Evolutionary conservation across 768 basidiomycete species (phyloP).

Genomic region (Sutorius australiensis): DNA sequence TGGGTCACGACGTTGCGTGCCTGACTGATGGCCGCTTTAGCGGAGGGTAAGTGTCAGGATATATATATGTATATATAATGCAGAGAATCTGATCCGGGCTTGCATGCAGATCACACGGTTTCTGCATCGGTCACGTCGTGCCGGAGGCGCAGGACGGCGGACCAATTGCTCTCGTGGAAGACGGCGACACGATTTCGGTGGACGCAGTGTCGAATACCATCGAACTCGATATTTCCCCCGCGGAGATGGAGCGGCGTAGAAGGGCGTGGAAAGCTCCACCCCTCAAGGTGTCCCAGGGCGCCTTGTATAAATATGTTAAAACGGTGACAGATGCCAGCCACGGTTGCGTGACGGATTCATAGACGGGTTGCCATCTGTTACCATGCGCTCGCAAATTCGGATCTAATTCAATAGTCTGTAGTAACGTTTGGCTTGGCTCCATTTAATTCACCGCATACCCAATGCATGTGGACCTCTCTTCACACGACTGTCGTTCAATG

Average conservation of each 20-base stretch:
- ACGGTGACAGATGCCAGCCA: conserved; percentile 86
- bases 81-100: conserved; percentile 12
- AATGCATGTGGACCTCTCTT: conserved; percentile 8
- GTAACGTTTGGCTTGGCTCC: conserved; percentile 2
- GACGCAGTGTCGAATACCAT: conserved; percentile 87
- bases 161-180: conserved; percentile 84
- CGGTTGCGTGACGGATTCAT: conserved; percentile 89
- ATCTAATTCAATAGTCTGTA: conserved; percentile 6
- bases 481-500: conserved; percentile 12
- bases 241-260: conserved; percentile 73
- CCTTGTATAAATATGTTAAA: conserved; percentile 86
- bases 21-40: conserved; percentile 97
- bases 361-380: conserved; percentile 23
- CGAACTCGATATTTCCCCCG: conserved; percentile 68
- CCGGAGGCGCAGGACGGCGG: conserved; percentile 95
- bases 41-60: conserved; percentile 70
- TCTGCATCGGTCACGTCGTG: conserved; percentile 95
- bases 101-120: conserved; percentile 79
- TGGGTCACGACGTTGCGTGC: conserved; percentile 94
- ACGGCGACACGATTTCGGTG: conserved; percentile 84
- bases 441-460: conserved; percentile 2
- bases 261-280: conserved; percentile 79
- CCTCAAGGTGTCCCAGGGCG: conserved; percentile 77
- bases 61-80: conserved; percentile 7
- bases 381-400: conserved; percentile 6